Evolutionary conservation across 2,329 filamentous ascomycete genomes (phyloP).

Genomic region (Penicillium sp.): DNA sequence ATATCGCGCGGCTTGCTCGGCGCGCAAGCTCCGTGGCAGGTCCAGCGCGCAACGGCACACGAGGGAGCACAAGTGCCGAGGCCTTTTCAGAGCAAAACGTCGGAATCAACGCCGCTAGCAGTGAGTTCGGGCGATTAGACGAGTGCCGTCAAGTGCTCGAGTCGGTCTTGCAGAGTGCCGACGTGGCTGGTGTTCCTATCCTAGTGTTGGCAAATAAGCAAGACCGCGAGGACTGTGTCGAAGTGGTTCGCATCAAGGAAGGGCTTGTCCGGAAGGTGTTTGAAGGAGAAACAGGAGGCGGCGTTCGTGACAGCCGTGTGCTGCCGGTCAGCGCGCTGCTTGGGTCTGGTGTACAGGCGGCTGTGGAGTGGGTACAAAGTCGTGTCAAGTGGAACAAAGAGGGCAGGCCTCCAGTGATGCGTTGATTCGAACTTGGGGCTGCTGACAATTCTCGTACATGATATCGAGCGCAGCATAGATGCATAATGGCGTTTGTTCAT

Average conservation of each 20-base stretch:
- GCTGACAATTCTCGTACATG: conserved; percentile 4
- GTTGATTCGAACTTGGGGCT: conserved; percentile 52
- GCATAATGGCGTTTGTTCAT: conserved; percentile 24
- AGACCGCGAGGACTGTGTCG: conserved; percentile 93
- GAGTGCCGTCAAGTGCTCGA: conserved; percentile 90
- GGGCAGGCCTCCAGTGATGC: conserved; percentile 85
- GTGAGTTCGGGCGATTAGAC: conserved; percentile 61
- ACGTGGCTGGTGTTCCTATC: conserved; percentile 87
- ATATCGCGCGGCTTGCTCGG: conserved; percentile 54
- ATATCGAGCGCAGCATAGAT: conserved; percentile 9
- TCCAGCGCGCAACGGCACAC: conserved; percentile 12
- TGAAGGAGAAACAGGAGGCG: conserved; percentile 84
- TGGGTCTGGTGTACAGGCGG: conserved; percentile 79
- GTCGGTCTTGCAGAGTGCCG: conserved; percentile 80
- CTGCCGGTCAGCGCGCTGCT: conserved; percentile 87
- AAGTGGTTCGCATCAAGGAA: conserved; percentile 96
- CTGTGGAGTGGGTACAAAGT: conserved; percentile 93
- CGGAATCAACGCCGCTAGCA: conserved; percentile 37
- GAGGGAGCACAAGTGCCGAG: conserved; percentile 10
- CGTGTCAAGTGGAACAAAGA: conserved; percentile 97
- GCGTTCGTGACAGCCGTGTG: conserved; percentile 85
- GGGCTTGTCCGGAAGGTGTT: conserved; percentile 93
- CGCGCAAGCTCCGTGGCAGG: conserved; percentile 31
- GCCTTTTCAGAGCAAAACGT: conserved; percentile 37
- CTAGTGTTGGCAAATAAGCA: conserved; percentile 96